These are phyloP conservation scores for Fraxinus sp. DNA, from an alignment of 305 asterid species.

Conservation along the genomic window DNA sequence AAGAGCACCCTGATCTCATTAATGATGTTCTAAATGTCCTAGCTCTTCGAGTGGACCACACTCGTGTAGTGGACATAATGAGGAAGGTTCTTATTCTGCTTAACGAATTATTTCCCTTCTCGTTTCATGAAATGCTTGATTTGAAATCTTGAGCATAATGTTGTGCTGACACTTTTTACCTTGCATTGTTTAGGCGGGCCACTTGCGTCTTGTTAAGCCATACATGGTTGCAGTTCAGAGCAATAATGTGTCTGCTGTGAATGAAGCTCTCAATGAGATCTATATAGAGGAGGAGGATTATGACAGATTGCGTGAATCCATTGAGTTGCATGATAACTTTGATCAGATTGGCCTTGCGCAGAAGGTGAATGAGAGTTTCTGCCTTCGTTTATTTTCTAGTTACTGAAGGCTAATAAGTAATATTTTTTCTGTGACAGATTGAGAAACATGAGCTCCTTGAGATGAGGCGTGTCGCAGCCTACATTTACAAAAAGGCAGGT, in stretches of 20 bases:
- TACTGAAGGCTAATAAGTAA: constrained; percentile 17
- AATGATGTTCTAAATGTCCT: constrained; percentile 95
- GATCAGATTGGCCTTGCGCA: constrained; percentile 99
- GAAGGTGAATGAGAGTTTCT: constrained; percentile 52
- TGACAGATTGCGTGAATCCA: constrained; percentile 94
- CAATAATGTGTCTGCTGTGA: constrained; percentile 97
- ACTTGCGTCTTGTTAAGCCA: constrained; percentile 90
- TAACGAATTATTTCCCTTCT: background rate
- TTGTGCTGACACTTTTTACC: constrained; percentile 25
- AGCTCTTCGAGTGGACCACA: constrained; percentile 94
- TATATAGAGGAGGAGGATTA: constrained; percentile 98
- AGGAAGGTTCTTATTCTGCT: constrained; percentile 66
- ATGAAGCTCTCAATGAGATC: constrained; percentile 94
- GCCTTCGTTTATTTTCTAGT: constrained; percentile 10
- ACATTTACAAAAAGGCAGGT: constrained; percentile 99
- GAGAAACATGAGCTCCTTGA: constrained; percentile 99
- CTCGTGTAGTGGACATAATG: constrained; percentile 98
- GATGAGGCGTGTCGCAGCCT: constrained; percentile 99
- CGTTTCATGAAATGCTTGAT: constrained; percentile 13
- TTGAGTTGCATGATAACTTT: constrained; percentile 86
- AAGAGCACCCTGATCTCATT: constrained; percentile 98
- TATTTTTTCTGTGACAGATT: constrained; percentile 50
- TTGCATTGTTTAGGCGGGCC: constrained; percentile 69
- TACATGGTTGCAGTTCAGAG: constrained; percentile 99
- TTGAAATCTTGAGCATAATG: constrained; percentile 11